Evolutionary conservation across 2,329 filamentous ascomycete species (phyloP).

Genomic region (Aureobasidium sp.): DNA sequence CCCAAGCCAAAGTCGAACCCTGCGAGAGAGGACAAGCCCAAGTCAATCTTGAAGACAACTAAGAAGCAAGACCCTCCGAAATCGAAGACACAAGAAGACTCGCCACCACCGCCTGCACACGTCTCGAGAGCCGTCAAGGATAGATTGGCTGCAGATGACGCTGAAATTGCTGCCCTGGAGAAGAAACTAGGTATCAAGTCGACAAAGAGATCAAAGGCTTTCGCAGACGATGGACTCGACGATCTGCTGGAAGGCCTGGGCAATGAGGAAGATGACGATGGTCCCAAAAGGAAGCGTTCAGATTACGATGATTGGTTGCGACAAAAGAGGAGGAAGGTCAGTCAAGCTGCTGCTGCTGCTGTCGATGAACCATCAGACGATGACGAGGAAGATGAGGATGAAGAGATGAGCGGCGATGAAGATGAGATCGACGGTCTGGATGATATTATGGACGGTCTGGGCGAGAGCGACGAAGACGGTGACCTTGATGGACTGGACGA

Average conservation of each 20-base stretch:
- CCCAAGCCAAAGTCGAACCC: constrained; percentile 13
- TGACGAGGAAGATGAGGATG: constrained; percentile 21
- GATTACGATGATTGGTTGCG: constrained; percentile 56
- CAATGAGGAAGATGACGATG: constrained; percentile 37
- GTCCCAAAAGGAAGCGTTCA: constrained; percentile 48
- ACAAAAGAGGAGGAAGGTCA: constrained; percentile 48
- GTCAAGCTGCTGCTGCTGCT: constrained; percentile 20
- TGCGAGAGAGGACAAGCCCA: constrained; percentile 21
- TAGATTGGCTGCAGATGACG: constrained; percentile 70
- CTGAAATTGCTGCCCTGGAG: constrained; percentile 79
- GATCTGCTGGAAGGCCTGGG: constrained; percentile 62
- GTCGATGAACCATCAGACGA: constrained; percentile 20
- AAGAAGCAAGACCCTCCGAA: constrained; percentile 7
- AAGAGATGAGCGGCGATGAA: constrained; percentile 6
- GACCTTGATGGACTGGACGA: constrained; percentile 21
- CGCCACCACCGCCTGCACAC: constrained; percentile 14
- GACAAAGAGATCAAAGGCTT: constrained; percentile 61
- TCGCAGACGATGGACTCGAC: constrained; percentile 74
- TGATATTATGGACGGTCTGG: constrained; percentile 17
- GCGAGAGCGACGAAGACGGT: constrained; percentile 17
- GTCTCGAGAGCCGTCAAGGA: constrained; percentile 43
- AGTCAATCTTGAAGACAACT: constrained; percentile 28
- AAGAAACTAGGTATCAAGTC: constrained; percentile 76
- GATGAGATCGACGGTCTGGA: constrained; percentile 16
- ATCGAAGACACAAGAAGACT: constrained; percentile 7